Evolutionary conservation across 176 grass and related monocot genomes (phyloP).

Genomic region (Carex myosuroides): DNA sequence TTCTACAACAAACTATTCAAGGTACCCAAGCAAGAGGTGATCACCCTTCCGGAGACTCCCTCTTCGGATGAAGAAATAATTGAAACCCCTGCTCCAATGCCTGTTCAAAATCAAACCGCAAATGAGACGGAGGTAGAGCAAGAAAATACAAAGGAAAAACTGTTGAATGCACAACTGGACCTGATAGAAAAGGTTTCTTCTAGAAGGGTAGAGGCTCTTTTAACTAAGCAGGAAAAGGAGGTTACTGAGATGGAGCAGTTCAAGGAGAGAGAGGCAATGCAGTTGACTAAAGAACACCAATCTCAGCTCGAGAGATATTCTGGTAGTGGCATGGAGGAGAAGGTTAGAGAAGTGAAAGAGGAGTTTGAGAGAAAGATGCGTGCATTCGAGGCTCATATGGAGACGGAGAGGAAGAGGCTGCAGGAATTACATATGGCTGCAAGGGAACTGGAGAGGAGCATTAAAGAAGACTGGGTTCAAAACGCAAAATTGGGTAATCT

Average conservation of each 20-base stretch:
- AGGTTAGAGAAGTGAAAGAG: slow-evolving; percentile 27
- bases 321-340: slow-evolving; percentile 19
- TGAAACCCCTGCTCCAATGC: neutral
- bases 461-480: slow-evolving; percentile 50
- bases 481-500: slow-evolving; percentile 55
- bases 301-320: slow-evolving; percentile 40
- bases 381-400: slow-evolving; percentile 57
- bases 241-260: slow-evolving; percentile 35
- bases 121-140: neutral
- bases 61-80: slow-evolving; percentile 4
- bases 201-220: slow-evolving; percentile 44
- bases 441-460: slow-evolving; percentile 40
- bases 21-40: slow-evolving; percentile 9
- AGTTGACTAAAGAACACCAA: slow-evolving; percentile 31
- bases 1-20: slow-evolving; percentile 20
- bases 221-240: slow-evolving; percentile 45
- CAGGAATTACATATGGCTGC: slow-evolving; percentile 41
- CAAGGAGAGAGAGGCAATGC: slow-evolving; percentile 34
- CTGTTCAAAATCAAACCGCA: neutral
- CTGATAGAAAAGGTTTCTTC: slow-evolving; percentile 56
- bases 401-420: slow-evolving; percentile 41
- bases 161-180: slow-evolving; percentile 34
- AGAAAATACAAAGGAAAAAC: neutral
- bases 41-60: slow-evolving; percentile 29
- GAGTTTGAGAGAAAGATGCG: slow-evolving; percentile 22